Evolutionary conservation across 139 green algal species (phyloP).

Genomic region (Picochlorum sp.): DNA sequence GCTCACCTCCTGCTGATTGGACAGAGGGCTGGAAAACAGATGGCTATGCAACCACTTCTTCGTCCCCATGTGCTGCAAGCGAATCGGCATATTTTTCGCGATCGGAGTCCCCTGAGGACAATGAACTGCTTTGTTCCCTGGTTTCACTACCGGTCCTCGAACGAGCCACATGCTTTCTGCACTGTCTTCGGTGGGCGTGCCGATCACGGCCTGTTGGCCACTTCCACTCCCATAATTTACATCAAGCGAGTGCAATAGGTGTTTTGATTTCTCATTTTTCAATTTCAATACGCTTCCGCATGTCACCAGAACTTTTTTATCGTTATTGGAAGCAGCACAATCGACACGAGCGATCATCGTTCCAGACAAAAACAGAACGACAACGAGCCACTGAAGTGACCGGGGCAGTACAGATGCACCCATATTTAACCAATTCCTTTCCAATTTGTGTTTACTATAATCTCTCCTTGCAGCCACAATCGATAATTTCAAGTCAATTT

Average conservation of each 20-base stretch:
- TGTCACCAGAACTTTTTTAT: conserved; percentile 56
- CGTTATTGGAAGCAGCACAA: neutral
- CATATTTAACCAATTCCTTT: too few species aligned
- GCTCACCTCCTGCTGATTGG: conserved; percentile 66
- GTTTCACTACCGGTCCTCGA: conserved; percentile 1
- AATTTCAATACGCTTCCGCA: conserved; percentile 85
- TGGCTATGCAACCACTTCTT: conserved; percentile 90
- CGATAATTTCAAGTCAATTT: too few species aligned
- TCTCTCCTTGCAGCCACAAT: too few species aligned
- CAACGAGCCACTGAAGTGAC: too few species aligned
- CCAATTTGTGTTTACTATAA: too few species aligned
- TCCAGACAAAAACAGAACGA: too few species aligned
- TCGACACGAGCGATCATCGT: neutral
- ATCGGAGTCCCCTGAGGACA: conserved; percentile 54
- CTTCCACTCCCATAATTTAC: conserved; percentile 72
- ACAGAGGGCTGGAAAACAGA: conserved; percentile 70
- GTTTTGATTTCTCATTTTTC: conserved; percentile 38
- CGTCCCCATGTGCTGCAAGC: conserved; percentile 70
- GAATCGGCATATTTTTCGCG: conserved; percentile 36
- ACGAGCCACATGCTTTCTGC: conserved; percentile 72
- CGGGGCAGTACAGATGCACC: too few species aligned
- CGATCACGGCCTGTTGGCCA: conserved; percentile 87
- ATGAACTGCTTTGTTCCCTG: neutral
- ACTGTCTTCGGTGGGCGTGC: conserved; percentile 45
- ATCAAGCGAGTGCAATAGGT: conserved; percentile 76